Percentiles rank a stretch among this genome's conserved stretches.
These are phyloP conservation scores for Penicillium paradoxum DNA, from an alignment of 495 filamentous ascomycete species.

Conservation along the genomic window DNA sequence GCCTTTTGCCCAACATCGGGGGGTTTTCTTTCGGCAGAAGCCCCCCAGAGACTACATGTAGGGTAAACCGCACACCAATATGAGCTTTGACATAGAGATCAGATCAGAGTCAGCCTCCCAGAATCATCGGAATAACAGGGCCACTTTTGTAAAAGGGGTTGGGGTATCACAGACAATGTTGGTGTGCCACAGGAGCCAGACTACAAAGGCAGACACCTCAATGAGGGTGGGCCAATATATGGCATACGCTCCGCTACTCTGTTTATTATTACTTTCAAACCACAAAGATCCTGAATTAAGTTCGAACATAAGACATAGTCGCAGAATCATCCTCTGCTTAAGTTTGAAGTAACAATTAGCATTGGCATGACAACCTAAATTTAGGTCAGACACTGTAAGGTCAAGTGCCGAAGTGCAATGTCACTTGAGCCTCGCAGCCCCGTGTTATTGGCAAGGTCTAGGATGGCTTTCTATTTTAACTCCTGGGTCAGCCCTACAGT, in stretches of 20 bases:
- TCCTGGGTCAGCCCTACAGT: not conserved
- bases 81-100: not conserved
- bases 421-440: not conserved
- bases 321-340: not conserved
- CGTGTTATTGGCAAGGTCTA: not conserved
- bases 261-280: not conserved
- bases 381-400: not conserved
- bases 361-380: not conserved
- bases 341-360: not conserved
- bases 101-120: not conserved
- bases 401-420: not conserved
- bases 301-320: not conserved
- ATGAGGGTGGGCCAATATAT: not conserved
- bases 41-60: not conserved
- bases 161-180: not conserved
- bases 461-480: not conserved
- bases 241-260: not conserved
- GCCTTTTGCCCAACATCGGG: not conserved
- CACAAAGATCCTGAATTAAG: not conserved
- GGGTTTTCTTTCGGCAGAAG: not conserved
- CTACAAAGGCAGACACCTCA: not conserved
- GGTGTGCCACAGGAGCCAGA: not conserved
- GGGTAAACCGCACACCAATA: not conserved
- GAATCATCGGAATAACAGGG: not conserved
- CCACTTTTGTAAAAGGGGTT: not conserved